phyloP scores from a whole-genome alignment of 257 asterid genomes.

The Salvia miltiorrhiza region DNA sequence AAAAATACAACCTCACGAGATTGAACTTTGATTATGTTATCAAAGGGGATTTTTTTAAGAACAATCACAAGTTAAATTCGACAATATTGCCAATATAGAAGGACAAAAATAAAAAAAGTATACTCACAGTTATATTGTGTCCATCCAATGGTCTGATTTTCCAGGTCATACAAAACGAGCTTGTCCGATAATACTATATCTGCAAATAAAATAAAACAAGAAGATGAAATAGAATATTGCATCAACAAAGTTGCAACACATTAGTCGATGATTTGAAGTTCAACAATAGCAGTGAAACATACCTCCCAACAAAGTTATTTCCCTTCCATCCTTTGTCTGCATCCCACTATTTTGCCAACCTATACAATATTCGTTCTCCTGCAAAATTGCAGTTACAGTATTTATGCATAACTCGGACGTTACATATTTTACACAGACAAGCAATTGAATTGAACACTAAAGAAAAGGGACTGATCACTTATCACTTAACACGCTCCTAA shows the following conservation, averaged over 20 bases:
- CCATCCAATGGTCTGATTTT: slow-evolving; percentile 80
- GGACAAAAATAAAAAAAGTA: too few relatives aligned
- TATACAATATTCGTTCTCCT: slow-evolving; percentile 61
- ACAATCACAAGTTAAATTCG: too few relatives aligned
- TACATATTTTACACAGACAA: background rate
- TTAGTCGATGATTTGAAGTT: background rate
- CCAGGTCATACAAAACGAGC: slow-evolving; percentile 74
- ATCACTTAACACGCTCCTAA: too few relatives aligned
- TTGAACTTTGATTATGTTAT: background rate
- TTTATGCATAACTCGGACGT: background rate
- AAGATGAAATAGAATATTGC: background rate
- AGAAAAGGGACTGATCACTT: too few relatives aligned
- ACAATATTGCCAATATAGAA: background rate
- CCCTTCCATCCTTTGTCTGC: slow-evolving; percentile 56
- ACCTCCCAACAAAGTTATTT: slow-evolving; percentile 73
- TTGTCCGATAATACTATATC: slow-evolving; percentile 62
- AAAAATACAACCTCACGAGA: background rate
- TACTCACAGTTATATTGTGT: slow-evolving; percentile 69
- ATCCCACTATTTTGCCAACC: slow-evolving; percentile 67
- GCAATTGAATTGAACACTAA: background rate
- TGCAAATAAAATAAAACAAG: slow-evolving; percentile 21
- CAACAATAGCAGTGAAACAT: background rate
- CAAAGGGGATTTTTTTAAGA: too few relatives aligned
- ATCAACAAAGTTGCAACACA: background rate
- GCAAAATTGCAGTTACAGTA: slow-evolving; percentile 22